These are phyloP conservation scores for Penicillium robsamsonii DNA, from an alignment of 495 filamentous ascomycete species.

Conservation along the genomic window DNA sequence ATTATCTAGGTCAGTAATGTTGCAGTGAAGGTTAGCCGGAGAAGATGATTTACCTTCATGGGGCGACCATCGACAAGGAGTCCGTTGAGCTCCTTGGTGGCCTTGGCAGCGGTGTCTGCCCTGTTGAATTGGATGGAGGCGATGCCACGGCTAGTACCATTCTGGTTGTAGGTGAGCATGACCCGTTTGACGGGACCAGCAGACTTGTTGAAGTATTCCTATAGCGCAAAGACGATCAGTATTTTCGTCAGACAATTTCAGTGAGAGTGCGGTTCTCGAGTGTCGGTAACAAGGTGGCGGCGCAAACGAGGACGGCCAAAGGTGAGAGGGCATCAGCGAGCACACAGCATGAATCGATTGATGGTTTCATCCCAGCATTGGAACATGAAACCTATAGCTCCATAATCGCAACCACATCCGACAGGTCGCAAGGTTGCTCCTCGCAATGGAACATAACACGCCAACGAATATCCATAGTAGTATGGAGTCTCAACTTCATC, in stretches of 20 bases:
- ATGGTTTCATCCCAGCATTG: slow-evolving; percentile 3
- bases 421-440: neutral
- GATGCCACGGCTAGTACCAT: slow-evolving; percentile 85
- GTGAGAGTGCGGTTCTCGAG: slow-evolving; percentile 23
- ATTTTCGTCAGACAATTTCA: slow-evolving; percentile 30
- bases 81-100: slow-evolving; percentile 77
- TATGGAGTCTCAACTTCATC: neutral
- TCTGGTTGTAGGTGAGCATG: slow-evolving; percentile 86
- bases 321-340: slow-evolving; percentile 63
- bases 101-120: slow-evolving; percentile 74
- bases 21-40: neutral
- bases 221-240: slow-evolving; percentile 51
- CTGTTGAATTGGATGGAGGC: slow-evolving; percentile 78
- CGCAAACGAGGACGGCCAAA: slow-evolving; percentile 27
- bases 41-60: slow-evolving; percentile 67
- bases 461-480: slow-evolving; percentile 8
- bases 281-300: slow-evolving; percentile 27
- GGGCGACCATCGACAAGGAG: slow-evolving; percentile 83
- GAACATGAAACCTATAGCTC: neutral
- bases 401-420: neutral
- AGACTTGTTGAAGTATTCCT: slow-evolving; percentile 93
- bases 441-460: slow-evolving; percentile 5
- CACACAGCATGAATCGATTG: slow-evolving; percentile 55
- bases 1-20: slow-evolving; percentile 20
- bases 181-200: slow-evolving; percentile 87